A percentile compares a stretch with the other conserved stretches of the same genome.
Evolutionary conservation across 2,329 filamentous ascomycete genomes (phyloP).

Genomic region (Ascochyta viciae-villosae): DNA sequence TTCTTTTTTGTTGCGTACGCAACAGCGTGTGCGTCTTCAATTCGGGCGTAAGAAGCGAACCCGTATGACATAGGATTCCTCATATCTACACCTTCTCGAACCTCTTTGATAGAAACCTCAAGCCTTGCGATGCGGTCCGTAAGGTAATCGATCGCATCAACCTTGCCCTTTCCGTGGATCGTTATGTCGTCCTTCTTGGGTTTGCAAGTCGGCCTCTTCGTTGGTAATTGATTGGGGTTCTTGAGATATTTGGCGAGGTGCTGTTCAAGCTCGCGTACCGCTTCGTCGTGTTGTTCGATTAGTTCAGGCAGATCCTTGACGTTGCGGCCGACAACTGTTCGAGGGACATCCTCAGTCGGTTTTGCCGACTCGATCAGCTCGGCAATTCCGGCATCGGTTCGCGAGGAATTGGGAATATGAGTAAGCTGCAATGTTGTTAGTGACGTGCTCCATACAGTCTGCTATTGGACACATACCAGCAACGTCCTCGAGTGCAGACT

Average conservation of each 20-base stretch:
- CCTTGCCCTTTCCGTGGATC: conserved; percentile 72
- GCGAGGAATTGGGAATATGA: conserved; percentile 76
- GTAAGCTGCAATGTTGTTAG: conserved; percentile 64
- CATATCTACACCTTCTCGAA: conserved; percentile 83
- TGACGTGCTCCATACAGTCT: not conserved
- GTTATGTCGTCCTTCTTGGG: conserved; percentile 76
- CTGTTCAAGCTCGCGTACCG: conserved; percentile 81
- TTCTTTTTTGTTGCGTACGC: conserved; percentile 82
- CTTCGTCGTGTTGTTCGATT: conserved; percentile 80
- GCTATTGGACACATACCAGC: conserved; percentile 50
- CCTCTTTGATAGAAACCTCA: conserved; percentile 83
- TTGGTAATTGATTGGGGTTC: conserved; percentile 79
- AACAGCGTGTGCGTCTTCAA: conserved; percentile 81
- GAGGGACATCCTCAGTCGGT: conserved; percentile 76
- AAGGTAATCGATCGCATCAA: conserved; percentile 94
- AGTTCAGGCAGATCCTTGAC: conserved; percentile 87
- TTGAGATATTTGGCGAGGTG: conserved; percentile 83
- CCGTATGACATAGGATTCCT: conserved; percentile 89
- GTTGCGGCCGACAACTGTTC: conserved; percentile 84
- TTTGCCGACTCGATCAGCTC: conserved; percentile 80
- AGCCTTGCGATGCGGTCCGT: conserved; percentile 82
- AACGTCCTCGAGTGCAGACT: conserved; percentile 78
- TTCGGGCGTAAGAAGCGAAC: conserved; percentile 89
- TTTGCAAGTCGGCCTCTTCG: conserved; percentile 77
- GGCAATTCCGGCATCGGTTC: conserved; percentile 88